Evolutionary conservation across 495 filamentous ascomycete species (phyloP), one percentile per base, ranked within the genome.

Genomic region (Xylaria telfairii): DNA sequence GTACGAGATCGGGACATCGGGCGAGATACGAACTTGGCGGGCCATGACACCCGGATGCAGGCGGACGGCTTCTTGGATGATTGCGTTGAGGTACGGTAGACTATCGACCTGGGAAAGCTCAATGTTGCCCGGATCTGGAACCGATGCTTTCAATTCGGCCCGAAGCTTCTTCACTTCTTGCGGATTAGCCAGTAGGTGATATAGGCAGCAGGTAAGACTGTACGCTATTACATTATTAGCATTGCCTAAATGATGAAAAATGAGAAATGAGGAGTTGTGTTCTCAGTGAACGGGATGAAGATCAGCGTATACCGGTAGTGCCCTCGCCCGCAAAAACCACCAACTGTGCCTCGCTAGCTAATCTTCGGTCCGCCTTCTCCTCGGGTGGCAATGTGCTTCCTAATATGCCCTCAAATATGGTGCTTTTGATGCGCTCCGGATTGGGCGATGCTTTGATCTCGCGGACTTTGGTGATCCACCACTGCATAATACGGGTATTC

Each of bases 391-490:
- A 26, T n/a, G 53, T 15, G 15, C 53, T 56, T 12, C 32, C 32
- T 3, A 56, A 3, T 7, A 56, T 56, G 8, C 53, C 26, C 28
- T 56, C 53, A 19, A 56, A 56, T 10, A 56, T 56, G 53, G 53
- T 56, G 12, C 28, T 56, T 26, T 56, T 56, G 26, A 56, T 32
- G 12, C 53, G 21, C 26, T 56, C 53, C 0, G 53, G 53, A 19
- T 56, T 56, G 12, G 53, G 53, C 19, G 53, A 56, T 10, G 30
- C 15, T 56, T 26, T 56, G 15, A 56, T 56, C 53, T 56, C 53
- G 13, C 26, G 53, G 12, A 56, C 53, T 56, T 32, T 56, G 8
- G 21, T 26, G 9, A 19, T 56, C 53, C 53, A 56, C 53, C 53
- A 56, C 53, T 56, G 26, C 19, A 54, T 54, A 21, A 24, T 24